Base-by-base conservation (phyloP, 306 rosid species). In the Luffa acutangula region DNA sequence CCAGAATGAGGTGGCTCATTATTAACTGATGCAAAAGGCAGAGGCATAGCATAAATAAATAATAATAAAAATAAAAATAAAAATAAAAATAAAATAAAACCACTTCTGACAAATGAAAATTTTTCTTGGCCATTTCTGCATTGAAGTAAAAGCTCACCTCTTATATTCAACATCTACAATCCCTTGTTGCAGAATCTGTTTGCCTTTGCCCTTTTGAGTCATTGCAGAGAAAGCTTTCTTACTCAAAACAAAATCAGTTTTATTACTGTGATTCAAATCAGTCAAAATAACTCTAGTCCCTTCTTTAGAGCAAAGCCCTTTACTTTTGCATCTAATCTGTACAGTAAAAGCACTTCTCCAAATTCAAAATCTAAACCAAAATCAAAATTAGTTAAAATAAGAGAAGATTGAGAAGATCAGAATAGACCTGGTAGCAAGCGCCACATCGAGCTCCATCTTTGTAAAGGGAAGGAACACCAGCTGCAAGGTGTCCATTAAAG, bases 401-500 rank as follows among this genome's bases (percentile, higher is more conserved):
- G 0, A 9, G 10, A 48, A 48, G 52, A 48, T 48, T 10, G 52
- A 48, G 52, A 48, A 12, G 54, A 49, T 11, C 54, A 49, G 17
- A 49, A 12, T 14, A 5, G 4, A 93, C 98, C 92, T 90, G 94
- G 80, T 89, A 92, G 71, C 98, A 93, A 0, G 96, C 87, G 65
- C 98, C 98, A 80, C 98, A 93, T 13, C 91, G 94, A 12, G 91
- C 93, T 79, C 98, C 98, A 46, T 88, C 63, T 76, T 84, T 86
- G 86, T 82, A 93, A 13, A 93, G 85, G 2, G 93, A 69, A 81
- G 93, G 62, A 66, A 86, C 94, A 43, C 79, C 96, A 63, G 87
- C 98, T 6, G 97, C 96, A 48, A 90, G 80, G 70, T 84, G 80
- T 66, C 90, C 96, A 60, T 83, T 83, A 60, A 84, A 63, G 4